These are phyloP conservation scores for Aspergillus indologenus DNA, from an alignment of 495 filamentous ascomycete genomes.

Conservation along the genomic window DNA sequence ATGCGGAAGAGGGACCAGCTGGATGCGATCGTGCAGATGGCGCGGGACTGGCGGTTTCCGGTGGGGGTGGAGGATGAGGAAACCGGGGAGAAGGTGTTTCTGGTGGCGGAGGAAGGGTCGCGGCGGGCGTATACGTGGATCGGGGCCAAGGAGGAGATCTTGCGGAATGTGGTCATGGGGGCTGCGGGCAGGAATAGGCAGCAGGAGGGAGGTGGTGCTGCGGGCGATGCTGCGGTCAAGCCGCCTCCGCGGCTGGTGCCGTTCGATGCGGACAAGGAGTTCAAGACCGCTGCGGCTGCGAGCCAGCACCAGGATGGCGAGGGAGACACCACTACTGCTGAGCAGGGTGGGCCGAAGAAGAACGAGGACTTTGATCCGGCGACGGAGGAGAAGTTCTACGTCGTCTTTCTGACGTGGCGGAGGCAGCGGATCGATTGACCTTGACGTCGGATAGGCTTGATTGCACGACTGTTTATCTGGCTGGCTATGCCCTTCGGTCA, in stretches of 20 bases:
- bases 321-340: not conserved
- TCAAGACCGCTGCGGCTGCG: not conserved
- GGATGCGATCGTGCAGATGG: slow-evolving; percentile 1
- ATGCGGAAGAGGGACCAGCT: slow-evolving; percentile 2
- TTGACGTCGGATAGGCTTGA: too few relatives aligned
- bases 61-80: not conserved
- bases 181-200: not conserved
- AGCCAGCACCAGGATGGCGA: not conserved
- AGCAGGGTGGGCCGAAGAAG: not conserved
- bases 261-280: not conserved
- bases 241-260: not conserved
- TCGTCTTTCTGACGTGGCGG: slow-evolving; percentile 1
- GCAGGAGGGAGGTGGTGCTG: too few relatives aligned
- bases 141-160: slow-evolving; percentile 1
- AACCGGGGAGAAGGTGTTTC: not conserved
- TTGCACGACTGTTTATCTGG: too few relatives aligned
- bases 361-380: not conserved
- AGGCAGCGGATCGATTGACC: not conserved
- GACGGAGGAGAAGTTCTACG: not conserved
- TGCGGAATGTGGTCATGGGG: not conserved
- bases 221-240: not conserved
- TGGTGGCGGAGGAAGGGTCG: not conserved
- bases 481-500: too few relatives aligned
- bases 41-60: not conserved
- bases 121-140: not conserved